Evolutionary conservation across 2,329 filamentous ascomycete species (phyloP).

Genomic region (Sarocladium kiliense): DNA sequence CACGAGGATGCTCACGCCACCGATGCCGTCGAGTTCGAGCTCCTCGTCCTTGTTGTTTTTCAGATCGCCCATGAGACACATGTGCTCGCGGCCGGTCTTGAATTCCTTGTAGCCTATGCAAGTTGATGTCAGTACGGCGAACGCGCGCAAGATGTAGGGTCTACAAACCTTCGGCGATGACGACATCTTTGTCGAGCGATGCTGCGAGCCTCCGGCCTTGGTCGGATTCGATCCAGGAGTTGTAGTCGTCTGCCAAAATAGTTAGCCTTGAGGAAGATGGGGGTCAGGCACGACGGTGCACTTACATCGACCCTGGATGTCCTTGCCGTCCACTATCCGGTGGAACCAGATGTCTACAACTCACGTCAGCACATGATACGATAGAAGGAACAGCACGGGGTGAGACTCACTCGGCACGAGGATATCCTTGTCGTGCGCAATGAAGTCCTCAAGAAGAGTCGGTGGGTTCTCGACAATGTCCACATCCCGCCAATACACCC

Average conservation of each 20-base stretch:
- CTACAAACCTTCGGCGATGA: slow-evolving; percentile 75
- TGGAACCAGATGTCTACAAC: slow-evolving; percentile 93
- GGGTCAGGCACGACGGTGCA: slow-evolving; percentile 14
- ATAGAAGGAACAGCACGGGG: too few species aligned
- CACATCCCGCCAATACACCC: slow-evolving; percentile 98
- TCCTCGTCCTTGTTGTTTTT: slow-evolving; percentile 87
- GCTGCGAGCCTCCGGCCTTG: slow-evolving; percentile 72
- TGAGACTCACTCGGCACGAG: slow-evolving; percentile 80
- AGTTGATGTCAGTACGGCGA: slow-evolving; percentile 51
- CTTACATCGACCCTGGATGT: slow-evolving; percentile 94
- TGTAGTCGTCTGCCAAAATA: slow-evolving; percentile 77
- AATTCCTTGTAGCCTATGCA: slow-evolving; percentile 69
- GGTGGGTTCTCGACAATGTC: slow-evolving; percentile 89
- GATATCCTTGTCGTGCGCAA: slow-evolving; percentile 87
- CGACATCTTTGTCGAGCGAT: slow-evolving; percentile 69
- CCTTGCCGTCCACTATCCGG: slow-evolving; percentile 66
- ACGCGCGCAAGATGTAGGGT: neutral
- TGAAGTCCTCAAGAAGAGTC: slow-evolving; percentile 89
- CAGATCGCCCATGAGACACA: slow-evolving; percentile 91
- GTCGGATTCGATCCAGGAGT: slow-evolving; percentile 95
- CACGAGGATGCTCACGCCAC: slow-evolving; percentile 94
- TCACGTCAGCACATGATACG: neutral
- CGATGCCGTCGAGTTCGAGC: slow-evolving; percentile 89
- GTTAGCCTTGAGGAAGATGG: slow-evolving; percentile 11
- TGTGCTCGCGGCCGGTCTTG: slow-evolving; percentile 82